Evolutionary conservation across 495 filamentous ascomycete species (phyloP).

Genomic region (Penicillium salamii): DNA sequence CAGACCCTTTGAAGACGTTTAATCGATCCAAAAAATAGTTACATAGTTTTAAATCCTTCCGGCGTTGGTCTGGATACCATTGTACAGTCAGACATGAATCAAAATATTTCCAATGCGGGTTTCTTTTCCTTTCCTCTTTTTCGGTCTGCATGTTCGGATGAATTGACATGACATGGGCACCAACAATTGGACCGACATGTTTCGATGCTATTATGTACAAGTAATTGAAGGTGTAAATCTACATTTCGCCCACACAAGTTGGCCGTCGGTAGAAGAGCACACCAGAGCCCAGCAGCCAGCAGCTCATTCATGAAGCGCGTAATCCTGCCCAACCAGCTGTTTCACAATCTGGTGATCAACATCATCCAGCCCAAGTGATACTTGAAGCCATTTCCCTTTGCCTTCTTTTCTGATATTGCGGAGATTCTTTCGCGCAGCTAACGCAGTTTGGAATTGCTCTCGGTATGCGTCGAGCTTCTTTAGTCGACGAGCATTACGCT

Average conservation of each 20-base stretch:
- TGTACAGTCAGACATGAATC: slow-evolving; percentile 24
- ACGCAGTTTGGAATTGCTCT: slow-evolving; percentile 18
- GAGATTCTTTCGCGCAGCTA: slow-evolving; percentile 27
- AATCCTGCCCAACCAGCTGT: slow-evolving; percentile 18
- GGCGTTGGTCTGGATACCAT: slow-evolving; percentile 29
- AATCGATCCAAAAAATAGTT: slow-evolving; percentile 47
- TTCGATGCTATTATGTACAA: no score
- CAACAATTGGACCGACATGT: no score
- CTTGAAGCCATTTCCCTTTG: slow-evolving; percentile 39
- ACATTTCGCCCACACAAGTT: no score
- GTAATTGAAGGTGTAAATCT: no score
- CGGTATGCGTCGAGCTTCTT: slow-evolving; percentile 28
- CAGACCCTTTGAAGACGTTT: slow-evolving; percentile 88
- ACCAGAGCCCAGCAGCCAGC: background rate
- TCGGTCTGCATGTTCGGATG: no score
- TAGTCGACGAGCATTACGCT: slow-evolving; percentile 21
- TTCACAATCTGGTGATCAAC: slow-evolving; percentile 17
- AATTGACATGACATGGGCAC: no score
- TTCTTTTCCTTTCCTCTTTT: no score
- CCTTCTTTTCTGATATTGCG: slow-evolving; percentile 23
- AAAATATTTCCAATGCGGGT: slow-evolving; percentile 7
- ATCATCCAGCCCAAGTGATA: slow-evolving; percentile 30
- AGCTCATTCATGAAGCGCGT: slow-evolving; percentile 1
- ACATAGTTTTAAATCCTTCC: slow-evolving; percentile 7
- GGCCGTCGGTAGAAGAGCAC: background rate